A percentile compares a stretch with the other conserved stretches of the same genome.
Conservation (phyloP, 805 yeast genomes). For the Wickerhamiella occidentalis region DNA sequence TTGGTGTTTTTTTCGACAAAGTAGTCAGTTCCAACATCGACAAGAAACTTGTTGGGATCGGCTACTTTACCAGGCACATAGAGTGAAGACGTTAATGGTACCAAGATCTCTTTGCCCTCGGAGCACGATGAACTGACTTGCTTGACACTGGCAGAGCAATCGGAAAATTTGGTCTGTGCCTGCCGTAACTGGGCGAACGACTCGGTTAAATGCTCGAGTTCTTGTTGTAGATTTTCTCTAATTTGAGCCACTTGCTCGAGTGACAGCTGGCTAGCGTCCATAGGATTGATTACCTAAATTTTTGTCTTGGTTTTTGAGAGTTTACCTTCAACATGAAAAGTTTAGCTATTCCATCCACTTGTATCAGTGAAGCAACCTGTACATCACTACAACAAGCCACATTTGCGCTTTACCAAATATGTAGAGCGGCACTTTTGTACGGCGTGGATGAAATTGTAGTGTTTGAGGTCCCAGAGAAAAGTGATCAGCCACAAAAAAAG, state of each 20-base stretch:
- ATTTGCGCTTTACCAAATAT: conserved; percentile 60
- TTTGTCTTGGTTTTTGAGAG: too few species aligned
- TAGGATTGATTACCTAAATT: background rate
- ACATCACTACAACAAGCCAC: conserved; percentile 63
- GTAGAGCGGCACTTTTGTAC: conserved; percentile 58
- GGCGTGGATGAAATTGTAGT: conserved; percentile 65
- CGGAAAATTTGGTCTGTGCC: conserved; percentile 71
- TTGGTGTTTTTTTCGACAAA: conserved; percentile 65
- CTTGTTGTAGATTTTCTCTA: conserved; percentile 72
- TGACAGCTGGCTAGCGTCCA: conserved; percentile 32
- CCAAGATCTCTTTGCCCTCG: conserved; percentile 46
- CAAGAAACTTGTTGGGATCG: conserved; percentile 58
- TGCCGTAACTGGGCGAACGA: conserved; percentile 73
- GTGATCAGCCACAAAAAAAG: conserved; percentile 24
- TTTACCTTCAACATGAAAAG: too few species aligned
- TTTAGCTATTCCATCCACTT: conserved; percentile 61
- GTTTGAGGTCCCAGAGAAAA: conserved; percentile 37
- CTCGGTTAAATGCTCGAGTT: conserved; percentile 70
- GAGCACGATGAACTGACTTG: conserved; percentile 34
- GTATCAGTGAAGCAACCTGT: conserved; percentile 44
- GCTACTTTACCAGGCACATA: conserved; percentile 76
- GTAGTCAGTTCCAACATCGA: conserved; percentile 95
- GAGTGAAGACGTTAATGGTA: conserved; percentile 79
- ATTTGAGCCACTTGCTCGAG: conserved; percentile 79
- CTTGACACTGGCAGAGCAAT: conserved; percentile 63